Conservation (phyloP, 257 asterid genomes). For the Jasminum sambac region DNA sequence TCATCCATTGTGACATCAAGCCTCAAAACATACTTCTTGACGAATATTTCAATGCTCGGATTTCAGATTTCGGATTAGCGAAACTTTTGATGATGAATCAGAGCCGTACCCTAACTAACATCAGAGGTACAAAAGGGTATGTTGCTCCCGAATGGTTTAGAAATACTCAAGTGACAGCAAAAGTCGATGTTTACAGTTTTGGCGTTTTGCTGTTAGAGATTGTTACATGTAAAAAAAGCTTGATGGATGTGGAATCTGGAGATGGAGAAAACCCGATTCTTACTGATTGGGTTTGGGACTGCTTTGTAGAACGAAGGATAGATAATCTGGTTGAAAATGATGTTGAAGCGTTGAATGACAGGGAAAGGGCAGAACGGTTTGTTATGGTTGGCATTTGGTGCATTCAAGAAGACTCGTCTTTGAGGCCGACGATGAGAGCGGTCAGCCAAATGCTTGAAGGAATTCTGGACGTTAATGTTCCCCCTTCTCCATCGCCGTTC, state of each 20-base stretch:
- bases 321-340: conserved; percentile 39
- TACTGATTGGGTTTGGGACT: conserved; percentile 54
- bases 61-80: conserved; percentile 63
- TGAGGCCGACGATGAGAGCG: conserved; percentile 58
- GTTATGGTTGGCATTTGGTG: conserved; percentile 70
- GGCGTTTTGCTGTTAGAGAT: conserved; percentile 56
- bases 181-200: conserved; percentile 63
- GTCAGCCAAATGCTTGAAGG: conserved; percentile 65
- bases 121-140: conserved; percentile 62
- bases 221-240: conserved; percentile 37
- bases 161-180: conserved; percentile 38
- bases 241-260: conserved; percentile 28
- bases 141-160: conserved; percentile 71
- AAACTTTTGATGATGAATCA: conserved; percentile 47
- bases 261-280: conserved; percentile 30
- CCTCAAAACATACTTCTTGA: conserved; percentile 63
- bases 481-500: conserved; percentile 41
- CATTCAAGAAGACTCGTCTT: conserved; percentile 53
- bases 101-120: conserved; percentile 38
- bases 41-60: conserved; percentile 41
- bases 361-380: conserved; percentile 32
- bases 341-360: conserved; percentile 38
- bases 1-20: conserved; percentile 62
- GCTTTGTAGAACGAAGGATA: conserved; percentile 33
- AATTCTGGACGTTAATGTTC: conserved; percentile 38